Conservation (phyloP, 2,329 filamentous ascomycete genomes). For the Clonostachys rhizophaga region DNA sequence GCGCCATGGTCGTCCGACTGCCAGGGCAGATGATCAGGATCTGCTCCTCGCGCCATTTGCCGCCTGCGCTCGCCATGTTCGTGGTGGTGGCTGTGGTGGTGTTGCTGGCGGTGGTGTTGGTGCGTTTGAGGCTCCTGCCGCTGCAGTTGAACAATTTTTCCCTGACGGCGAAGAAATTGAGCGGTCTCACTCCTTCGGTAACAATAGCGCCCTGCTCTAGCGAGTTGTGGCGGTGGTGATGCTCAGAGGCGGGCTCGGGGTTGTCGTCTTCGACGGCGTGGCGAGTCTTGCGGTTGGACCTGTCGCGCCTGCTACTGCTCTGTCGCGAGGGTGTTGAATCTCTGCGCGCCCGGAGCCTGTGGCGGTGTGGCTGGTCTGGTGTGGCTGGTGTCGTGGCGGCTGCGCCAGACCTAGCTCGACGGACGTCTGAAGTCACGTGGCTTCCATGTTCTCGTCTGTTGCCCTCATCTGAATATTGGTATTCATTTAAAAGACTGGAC, state of each 20-base stretch:
- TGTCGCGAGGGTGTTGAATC: background rate
- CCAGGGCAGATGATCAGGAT: slow-evolving; percentile 72
- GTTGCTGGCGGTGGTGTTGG: slow-evolving; percentile 1
- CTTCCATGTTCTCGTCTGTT: no score
- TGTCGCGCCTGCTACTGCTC: no score
- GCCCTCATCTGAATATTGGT: no score
- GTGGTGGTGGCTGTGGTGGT: slow-evolving; percentile 3
- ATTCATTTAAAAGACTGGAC: no score
- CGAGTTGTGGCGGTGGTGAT: no score
- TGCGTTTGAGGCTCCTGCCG: background rate
- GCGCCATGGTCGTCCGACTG: slow-evolving; percentile 84
- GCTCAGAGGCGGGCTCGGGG: no score
- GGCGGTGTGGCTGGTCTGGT: slow-evolving; percentile 1
- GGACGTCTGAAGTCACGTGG: no score
- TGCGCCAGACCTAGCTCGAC: no score
- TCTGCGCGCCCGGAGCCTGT: slow-evolving; percentile 1
- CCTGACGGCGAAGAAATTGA: background rate
- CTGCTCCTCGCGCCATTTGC: slow-evolving; percentile 62
- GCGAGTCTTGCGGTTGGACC: no score
- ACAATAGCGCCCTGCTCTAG: no score
- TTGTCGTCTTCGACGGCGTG: no score
- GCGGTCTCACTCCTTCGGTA: no score
- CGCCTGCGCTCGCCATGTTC: slow-evolving; percentile 49
- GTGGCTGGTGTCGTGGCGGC: slow-evolving; percentile 1
- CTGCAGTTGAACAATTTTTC: background rate